These are phyloP conservation scores for Pelargonium hybrid DNA, from an alignment of 441 rosid species.

Conservation along the genomic window DNA sequence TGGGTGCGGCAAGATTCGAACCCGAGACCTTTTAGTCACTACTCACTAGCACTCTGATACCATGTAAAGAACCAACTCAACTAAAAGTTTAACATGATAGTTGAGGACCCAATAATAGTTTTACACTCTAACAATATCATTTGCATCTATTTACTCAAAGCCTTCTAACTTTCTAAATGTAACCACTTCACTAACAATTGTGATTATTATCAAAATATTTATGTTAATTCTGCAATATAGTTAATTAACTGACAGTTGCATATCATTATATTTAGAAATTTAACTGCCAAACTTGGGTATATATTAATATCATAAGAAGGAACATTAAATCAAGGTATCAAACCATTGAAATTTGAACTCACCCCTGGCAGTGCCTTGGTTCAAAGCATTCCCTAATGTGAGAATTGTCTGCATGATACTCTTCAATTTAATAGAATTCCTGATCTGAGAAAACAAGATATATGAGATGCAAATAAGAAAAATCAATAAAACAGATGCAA, in stretches of 20 bases:
- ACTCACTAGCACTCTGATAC: too few relatives aligned
- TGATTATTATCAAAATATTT: neutral
- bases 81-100: too few relatives aligned
- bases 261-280: neutral
- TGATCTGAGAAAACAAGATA: conserved; percentile 39
- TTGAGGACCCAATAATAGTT: too few relatives aligned
- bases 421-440: conserved; percentile 64
- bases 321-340: neutral
- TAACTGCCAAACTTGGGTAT: neutral
- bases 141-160: too few relatives aligned
- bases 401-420: conserved; percentile 88
- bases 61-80: too few relatives aligned
- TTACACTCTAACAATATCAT: too few relatives aligned
- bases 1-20: too few relatives aligned
- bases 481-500: neutral
- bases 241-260: neutral
- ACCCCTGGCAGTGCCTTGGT: conserved; percentile 98
- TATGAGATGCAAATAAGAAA: neutral
- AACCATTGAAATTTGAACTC: conserved; percentile 21
- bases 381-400: conserved; percentile 83
- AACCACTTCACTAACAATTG: too few relatives aligned
- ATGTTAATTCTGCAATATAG: neutral
- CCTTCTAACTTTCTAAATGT: too few relatives aligned
- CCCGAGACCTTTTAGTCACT: too few relatives aligned
- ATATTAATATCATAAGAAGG: neutral